A percentile compares a stretch with the other conserved stretches of the same genome.
These are phyloP conservation scores for Naematelia aurantialba DNA, from an alignment of 768 basidiomycete species.

Conservation along the genomic window DNA sequence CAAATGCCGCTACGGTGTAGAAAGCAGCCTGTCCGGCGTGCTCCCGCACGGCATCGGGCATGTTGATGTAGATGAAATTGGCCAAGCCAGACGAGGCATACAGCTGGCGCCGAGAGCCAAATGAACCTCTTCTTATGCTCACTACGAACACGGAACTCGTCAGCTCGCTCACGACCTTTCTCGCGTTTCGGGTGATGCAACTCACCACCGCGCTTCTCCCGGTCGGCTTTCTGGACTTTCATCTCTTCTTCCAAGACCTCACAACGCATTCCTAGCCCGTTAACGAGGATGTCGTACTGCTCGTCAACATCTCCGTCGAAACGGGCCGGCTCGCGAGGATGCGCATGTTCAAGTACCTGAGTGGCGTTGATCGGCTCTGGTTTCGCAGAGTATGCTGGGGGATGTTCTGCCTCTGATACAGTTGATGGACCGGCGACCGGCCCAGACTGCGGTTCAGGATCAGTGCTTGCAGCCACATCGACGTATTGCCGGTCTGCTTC, in stretches of 20 bases:
- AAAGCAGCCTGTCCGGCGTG: conserved; percentile 23
- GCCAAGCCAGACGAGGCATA: conserved; percentile 22
- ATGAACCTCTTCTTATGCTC: background rate
- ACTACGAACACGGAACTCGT: background rate
- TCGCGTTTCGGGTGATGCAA: background rate
- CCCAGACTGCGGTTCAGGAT: conserved; percentile 57
- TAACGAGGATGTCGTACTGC: conserved; percentile 32
- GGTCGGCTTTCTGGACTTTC: conserved; percentile 14
- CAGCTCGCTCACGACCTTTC: conserved; percentile 6
- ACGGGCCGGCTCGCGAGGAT: conserved; percentile 18
- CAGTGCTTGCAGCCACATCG: conserved; percentile 70
- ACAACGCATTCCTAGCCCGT: conserved; percentile 32
- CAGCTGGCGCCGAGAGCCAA: conserved; percentile 8
- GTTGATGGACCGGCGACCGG: conserved; percentile 54
- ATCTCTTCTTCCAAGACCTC: conserved; percentile 34
- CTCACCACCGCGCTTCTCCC: conserved; percentile 18
- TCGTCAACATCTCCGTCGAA: conserved; percentile 22
- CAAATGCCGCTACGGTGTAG: conserved; percentile 27
- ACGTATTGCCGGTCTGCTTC: conserved; percentile 64
- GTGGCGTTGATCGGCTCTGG: conserved; percentile 32
- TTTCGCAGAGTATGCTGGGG: conserved; percentile 42
- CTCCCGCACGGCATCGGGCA: conserved; percentile 15
- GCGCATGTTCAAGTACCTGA: conserved; percentile 30
- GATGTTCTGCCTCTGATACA: conserved; percentile 43
- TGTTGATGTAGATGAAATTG: conserved; percentile 29